Conservation (phyloP, 129 eudicot species). For the Scalesia atractyloides region DNA sequence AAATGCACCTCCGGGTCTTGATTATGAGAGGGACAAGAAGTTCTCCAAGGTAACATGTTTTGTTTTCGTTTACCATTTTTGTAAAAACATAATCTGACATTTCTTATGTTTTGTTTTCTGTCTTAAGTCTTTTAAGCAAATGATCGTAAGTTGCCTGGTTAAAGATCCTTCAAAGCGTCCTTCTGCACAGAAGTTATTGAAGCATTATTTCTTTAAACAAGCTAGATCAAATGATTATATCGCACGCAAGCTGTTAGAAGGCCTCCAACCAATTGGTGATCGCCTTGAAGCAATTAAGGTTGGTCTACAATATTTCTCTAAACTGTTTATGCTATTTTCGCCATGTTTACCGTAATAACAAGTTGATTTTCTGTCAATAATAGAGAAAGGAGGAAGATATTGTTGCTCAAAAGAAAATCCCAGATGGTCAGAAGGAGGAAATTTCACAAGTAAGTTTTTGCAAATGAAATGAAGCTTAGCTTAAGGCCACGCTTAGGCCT, state of each 20-base stretch:
- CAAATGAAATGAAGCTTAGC: slow-evolving; percentile 16
- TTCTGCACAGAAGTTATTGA: slow-evolving; percentile 40
- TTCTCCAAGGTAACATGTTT: slow-evolving; percentile 4
- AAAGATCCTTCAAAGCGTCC: slow-evolving; percentile 52
- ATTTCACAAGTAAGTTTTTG: slow-evolving; percentile 81
- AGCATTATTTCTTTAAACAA: slow-evolving; percentile 44
- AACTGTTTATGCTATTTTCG: slow-evolving; percentile 8
- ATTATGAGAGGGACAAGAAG: slow-evolving; percentile 21
- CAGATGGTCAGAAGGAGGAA: slow-evolving; percentile 96
- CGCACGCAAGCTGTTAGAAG: slow-evolving; percentile 47
- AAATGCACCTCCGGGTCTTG: slow-evolving; percentile 19
- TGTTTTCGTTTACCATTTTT: slow-evolving; percentile 15
- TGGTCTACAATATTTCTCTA: slow-evolving; percentile 9
- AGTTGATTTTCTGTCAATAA: slow-evolving; percentile 4
- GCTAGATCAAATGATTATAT: slow-evolving; percentile 51
- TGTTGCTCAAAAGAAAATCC: slow-evolving; percentile 97
- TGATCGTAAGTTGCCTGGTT: slow-evolving; percentile 53
- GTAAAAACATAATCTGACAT: slow-evolving; percentile 13
- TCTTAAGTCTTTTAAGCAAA: slow-evolving; percentile 52
- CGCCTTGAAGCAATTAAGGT: slow-evolving; percentile 82
- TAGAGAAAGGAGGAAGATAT: slow-evolving; percentile 95
- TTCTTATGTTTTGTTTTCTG: slow-evolving; percentile 13
- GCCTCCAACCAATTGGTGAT: slow-evolving; percentile 86
- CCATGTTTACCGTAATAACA: slow-evolving; percentile 19
- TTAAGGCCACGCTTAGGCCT: too few relatives aligned